Evolutionary conservation across 768 basidiomycete genomes (phyloP), one percentile per base, ranked within the genome.

Genomic region (Sutorius australiensis): DNA sequence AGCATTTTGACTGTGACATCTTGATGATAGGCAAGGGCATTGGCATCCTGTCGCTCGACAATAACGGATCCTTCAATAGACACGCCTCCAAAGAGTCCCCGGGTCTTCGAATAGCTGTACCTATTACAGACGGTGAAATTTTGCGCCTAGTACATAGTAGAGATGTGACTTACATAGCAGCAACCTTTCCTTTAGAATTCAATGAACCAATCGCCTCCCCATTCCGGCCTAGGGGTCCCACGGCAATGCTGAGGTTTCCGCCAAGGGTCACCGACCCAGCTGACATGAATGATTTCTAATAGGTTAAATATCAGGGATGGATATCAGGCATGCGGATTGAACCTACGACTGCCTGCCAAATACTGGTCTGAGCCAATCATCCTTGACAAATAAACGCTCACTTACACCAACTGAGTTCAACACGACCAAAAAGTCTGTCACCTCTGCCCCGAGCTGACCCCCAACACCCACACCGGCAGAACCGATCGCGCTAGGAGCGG

Each of bases 401-500:
- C 83, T 69, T 57, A 90, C 89, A 46, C 89, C 78, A 59, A 75
- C 77, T 21, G 88, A 87, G 62, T 98, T 98, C 27, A 98, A 77
- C 30, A 98, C 87, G 52, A 97, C 78, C 54, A 95, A 72, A 63
- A 95, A 95, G 62, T 95, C 93, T 0, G 93, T 95, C 75, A 95
- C 81, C 68, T 92, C 89, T 43, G 87, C 88, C 19, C 89, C 89
- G 17, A 80, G 77, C 62, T 92, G 89, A 17, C 87, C 83, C 17
- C 95, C 97, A 5, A 95, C 74, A 0, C 95, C 95, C 5, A 95
- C 65, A 0, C 95, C 95, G 13, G 88, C 95, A 3, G 91, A 86
- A 24, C 94, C 95, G 41, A 99, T 95, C 3, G 95, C 97, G 65
- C 87, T 89, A 3, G 97, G 97, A 17, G 94, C 85, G 33, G 90